Percentiles rank a stretch among this genome's conserved stretches.
These are phyloP conservation scores for Myriangium duriaei DNA, from an alignment of 2,329 filamentous ascomycete species.

Conservation along the genomic window DNA sequence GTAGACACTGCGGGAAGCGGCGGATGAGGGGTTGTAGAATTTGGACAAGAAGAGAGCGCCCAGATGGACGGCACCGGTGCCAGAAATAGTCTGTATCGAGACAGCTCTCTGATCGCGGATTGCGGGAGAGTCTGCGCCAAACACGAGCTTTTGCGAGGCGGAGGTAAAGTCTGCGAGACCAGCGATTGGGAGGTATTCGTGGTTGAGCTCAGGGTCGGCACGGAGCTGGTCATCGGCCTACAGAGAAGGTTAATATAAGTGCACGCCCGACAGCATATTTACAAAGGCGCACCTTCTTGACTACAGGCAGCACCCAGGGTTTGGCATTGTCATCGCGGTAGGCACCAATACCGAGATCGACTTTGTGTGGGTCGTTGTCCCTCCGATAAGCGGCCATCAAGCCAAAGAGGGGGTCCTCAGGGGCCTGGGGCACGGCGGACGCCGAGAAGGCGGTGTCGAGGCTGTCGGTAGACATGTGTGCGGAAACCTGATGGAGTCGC, in stretches of 20 bases:
- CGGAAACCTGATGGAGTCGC: slow-evolving; percentile 45
- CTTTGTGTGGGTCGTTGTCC: slow-evolving; percentile 65
- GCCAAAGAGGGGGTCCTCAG: slow-evolving; percentile 90
- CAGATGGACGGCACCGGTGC: slow-evolving; percentile 87
- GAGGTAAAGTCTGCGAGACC: slow-evolving; percentile 79
- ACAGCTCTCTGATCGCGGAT: slow-evolving; percentile 65
- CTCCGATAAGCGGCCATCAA: slow-evolving; percentile 74
- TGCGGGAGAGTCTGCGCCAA: slow-evolving; percentile 31
- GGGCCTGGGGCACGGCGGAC: slow-evolving; percentile 72
- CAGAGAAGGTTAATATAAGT: slow-evolving; percentile 9
- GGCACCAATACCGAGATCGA: slow-evolving; percentile 89
- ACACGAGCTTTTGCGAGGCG: slow-evolving; percentile 59
- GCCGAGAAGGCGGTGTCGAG: slow-evolving; percentile 58
- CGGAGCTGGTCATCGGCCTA: slow-evolving; percentile 82
- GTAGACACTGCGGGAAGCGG: slow-evolving; percentile 61
- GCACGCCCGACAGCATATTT: slow-evolving; percentile 66
- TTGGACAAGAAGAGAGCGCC: slow-evolving; percentile 86
- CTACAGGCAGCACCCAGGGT: slow-evolving; percentile 92
- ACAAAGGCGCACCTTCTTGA: slow-evolving; percentile 70
- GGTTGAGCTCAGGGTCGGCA: slow-evolving; percentile 83
- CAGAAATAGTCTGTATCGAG: slow-evolving; percentile 89
- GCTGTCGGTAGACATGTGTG: slow-evolving; percentile 55
- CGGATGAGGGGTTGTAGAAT: slow-evolving; percentile 58
- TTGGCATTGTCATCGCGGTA: slow-evolving; percentile 93
- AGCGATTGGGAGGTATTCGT: slow-evolving; percentile 96